Evolutionary conservation across 176 grass and related monocot genomes (phyloP).

Genomic region (Zea luxurians): DNA sequence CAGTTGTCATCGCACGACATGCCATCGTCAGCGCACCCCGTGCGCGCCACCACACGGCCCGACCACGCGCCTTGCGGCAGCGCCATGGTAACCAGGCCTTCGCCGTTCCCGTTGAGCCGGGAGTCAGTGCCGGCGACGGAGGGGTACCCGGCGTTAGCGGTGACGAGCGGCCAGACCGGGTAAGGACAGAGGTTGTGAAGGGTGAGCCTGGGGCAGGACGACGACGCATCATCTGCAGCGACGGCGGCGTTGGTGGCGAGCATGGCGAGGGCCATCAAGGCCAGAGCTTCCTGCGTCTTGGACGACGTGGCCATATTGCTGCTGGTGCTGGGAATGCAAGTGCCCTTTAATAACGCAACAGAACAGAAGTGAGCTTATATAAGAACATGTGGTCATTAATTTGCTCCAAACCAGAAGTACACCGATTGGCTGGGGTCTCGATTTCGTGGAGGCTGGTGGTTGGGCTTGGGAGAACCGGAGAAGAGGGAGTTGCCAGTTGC

Average conservation of each 20-base stretch:
- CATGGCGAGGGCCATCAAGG: neutral
- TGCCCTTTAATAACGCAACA: neutral
- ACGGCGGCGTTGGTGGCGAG: neutral
- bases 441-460: neutral
- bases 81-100: conserved; percentile 20
- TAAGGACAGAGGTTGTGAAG: conserved; percentile 41
- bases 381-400: neutral
- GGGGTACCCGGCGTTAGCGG: conserved; percentile 8
- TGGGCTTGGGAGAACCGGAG: neutral
- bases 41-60: conserved; percentile 39
- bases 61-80: conserved; percentile 32
- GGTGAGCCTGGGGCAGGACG: conserved; percentile 20
- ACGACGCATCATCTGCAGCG: neutral
- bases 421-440: too few relatives aligned
- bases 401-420: neutral
- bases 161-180: conserved; percentile 38
- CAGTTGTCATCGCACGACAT: neutral
- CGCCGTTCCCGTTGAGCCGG: conserved; percentile 12
- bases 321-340: neutral
- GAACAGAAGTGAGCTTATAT: neutral
- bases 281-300: neutral
- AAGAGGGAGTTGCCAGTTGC: neutral
- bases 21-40: conserved; percentile 21
- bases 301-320: neutral
- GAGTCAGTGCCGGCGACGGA: neutral